Conservation (phyloP, 805 yeast genomes). For the Yamadazyma ubonensis region DNA sequence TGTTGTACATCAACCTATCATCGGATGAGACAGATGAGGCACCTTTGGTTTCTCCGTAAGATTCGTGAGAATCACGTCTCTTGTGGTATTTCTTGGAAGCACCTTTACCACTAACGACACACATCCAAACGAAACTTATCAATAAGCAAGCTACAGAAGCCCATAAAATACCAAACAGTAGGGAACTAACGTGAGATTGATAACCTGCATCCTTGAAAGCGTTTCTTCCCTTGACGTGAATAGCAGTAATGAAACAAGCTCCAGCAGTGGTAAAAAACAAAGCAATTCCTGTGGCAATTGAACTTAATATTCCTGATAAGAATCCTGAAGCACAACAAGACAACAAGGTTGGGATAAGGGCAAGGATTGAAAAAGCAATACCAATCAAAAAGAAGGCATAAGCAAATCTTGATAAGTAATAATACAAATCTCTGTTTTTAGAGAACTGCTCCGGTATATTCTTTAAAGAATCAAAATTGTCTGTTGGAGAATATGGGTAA, state of each 20-base stretch:
- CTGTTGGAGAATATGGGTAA: slow-evolving; percentile 32
- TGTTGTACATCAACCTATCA: slow-evolving; percentile 7
- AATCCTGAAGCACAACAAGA: slow-evolving; percentile 14
- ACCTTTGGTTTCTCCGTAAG: slow-evolving; percentile 12
- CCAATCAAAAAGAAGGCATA: slow-evolving; percentile 63
- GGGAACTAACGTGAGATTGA: slow-evolving; percentile 44
- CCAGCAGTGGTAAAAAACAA: slow-evolving; percentile 45
- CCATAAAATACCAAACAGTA: slow-evolving; percentile 66
- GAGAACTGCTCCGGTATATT: slow-evolving; percentile 53
- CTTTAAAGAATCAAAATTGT: slow-evolving; percentile 21
- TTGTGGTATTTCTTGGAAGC: slow-evolving; percentile 10
- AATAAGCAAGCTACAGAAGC: slow-evolving; percentile 18
- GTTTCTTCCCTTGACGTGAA: slow-evolving; percentile 52
- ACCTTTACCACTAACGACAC: slow-evolving; percentile 14
- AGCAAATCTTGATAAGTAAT: slow-evolving; percentile 62
- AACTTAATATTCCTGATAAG: slow-evolving; percentile 13
- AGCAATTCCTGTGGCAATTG: slow-evolving; percentile 22
- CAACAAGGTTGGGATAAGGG: slow-evolving; percentile 43
- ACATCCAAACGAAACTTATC: slow-evolving; percentile 15
- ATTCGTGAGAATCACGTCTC: slow-evolving; percentile 11
- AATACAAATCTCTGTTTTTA: slow-evolving; percentile 50
- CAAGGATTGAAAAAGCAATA: slow-evolving; percentile 52
- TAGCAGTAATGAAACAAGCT: slow-evolving; percentile 52
- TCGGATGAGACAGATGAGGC: slow-evolving; percentile 13
- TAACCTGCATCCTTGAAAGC: slow-evolving; percentile 46